These are phyloP conservation scores for Trichoderma asperelloides DNA, from an alignment of 495 filamentous ascomycete species.

Conservation along the genomic window DNA sequence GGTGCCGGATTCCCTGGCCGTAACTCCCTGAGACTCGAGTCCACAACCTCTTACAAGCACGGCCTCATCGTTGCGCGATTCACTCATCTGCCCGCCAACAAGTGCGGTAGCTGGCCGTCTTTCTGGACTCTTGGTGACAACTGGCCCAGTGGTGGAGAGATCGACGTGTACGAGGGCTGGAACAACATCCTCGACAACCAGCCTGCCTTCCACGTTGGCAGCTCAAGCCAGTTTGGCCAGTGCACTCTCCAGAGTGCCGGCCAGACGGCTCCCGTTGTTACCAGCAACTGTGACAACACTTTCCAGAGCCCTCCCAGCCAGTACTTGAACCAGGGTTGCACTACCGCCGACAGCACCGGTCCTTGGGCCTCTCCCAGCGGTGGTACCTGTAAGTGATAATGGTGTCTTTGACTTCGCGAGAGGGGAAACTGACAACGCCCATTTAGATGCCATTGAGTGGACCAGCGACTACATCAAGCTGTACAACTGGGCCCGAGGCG, in stretches of 20 bases:
- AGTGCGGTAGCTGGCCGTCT: slow-evolving; percentile 54
- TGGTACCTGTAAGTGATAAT: slow-evolving; percentile 41
- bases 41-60: slow-evolving; percentile 52
- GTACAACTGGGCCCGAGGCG: slow-evolving; percentile 57
- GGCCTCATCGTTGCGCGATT: slow-evolving; percentile 67
- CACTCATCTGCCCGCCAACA: slow-evolving; percentile 56
- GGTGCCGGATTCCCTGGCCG: slow-evolving; percentile 39
- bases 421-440: background rate
- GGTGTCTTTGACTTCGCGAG: background rate
- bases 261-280: slow-evolving; percentile 39
- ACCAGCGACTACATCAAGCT: slow-evolving; percentile 54
- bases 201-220: slow-evolving; percentile 64
- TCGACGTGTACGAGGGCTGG: slow-evolving; percentile 85
- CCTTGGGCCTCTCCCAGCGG: slow-evolving; percentile 54
- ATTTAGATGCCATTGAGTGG: slow-evolving; percentile 60
- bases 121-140: slow-evolving; percentile 64
- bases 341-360: slow-evolving; percentile 38
- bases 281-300: slow-evolving; percentile 47
- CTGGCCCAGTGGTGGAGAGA: slow-evolving; percentile 76
- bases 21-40: slow-evolving; percentile 58
- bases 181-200: slow-evolving; percentile 54
- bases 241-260: slow-evolving; percentile 42
- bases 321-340: slow-evolving; percentile 27
- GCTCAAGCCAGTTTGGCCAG: slow-evolving; percentile 46
- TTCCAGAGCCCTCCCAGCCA: slow-evolving; percentile 18